Percentiles rank a stretch among this genome's conserved stretches.
phyloP scores from a whole-genome alignment of 306 rosid genomes.

The Phaseolus lunatus region DNA sequence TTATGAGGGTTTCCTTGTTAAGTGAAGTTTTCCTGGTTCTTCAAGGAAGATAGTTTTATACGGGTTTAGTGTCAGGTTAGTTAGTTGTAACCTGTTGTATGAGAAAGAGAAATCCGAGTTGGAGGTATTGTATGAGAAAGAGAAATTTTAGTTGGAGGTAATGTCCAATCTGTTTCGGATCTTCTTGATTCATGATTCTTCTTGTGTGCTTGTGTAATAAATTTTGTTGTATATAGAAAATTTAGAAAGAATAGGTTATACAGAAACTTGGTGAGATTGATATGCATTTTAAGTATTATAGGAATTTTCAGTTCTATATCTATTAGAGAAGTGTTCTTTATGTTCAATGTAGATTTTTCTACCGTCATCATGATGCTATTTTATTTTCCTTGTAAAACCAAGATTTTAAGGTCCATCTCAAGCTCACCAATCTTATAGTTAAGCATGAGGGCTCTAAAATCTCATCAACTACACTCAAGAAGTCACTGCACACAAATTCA shows the following conservation, averaged over 20 bases:
- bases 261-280: constrained; percentile 52
- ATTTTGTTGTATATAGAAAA: constrained; percentile 64
- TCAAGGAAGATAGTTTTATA: constrained; percentile 29
- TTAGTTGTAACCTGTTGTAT: constrained; percentile 48
- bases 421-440: background rate
- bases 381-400: background rate
- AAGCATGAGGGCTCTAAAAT: background rate
- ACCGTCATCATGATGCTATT: background rate
- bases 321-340: constrained; percentile 31
- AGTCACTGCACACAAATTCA: constrained; percentile 63
- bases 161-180: constrained; percentile 49
- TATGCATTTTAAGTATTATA: constrained; percentile 39
- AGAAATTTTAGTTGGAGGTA: constrained; percentile 37
- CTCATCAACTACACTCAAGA: too few relatives aligned
- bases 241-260: constrained; percentile 62
- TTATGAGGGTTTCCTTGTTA: constrained; percentile 36
- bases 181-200: constrained; percentile 61
- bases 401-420: background rate
- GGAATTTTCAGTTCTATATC: constrained; percentile 27
- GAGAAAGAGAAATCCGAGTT: constrained; percentile 17
- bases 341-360: background rate
- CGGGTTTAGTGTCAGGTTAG: constrained; percentile 34
- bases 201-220: constrained; percentile 71
- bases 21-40: constrained; percentile 43
- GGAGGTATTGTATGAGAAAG: constrained; percentile 49